Percentiles rank a stretch among this genome's conserved stretches.
Evolutionary conservation across 176 grass and related monocot genomes (phyloP).

Genomic region (Eragrostis curvula): DNA sequence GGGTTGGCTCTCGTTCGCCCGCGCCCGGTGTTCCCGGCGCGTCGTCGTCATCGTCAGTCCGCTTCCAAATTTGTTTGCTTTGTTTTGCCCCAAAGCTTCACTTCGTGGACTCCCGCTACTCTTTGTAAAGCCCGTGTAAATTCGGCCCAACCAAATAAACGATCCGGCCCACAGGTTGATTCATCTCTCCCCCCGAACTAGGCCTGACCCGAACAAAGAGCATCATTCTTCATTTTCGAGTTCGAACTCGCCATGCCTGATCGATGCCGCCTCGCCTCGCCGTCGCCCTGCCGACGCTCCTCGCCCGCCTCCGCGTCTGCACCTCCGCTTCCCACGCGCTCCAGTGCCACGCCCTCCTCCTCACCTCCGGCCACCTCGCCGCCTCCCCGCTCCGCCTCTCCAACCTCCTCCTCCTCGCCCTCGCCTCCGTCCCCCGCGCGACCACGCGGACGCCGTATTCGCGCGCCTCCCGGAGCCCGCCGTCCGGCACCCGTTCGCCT

Average conservation of each 20-base stretch:
- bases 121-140: background rate
- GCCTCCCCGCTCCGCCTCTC: conserved; percentile 45
- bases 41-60: background rate
- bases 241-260: conserved; percentile 30
- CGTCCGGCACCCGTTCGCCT: conserved; percentile 50
- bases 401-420: conserved; percentile 47
- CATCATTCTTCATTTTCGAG: no score
- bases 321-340: conserved; percentile 40
- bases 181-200: background rate
- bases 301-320: conserved; percentile 54
- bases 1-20: background rate
- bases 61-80: background rate
- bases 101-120: background rate
- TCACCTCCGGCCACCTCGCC: conserved; percentile 57
- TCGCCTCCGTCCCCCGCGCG: conserved; percentile 21
- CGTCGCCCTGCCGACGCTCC: conserved; percentile 40
- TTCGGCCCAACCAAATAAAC: background rate
- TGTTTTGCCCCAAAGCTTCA: background rate
- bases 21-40: background rate
- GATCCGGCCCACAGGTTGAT: background rate
- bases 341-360: conserved; percentile 59
- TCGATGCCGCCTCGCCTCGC: conserved; percentile 31
- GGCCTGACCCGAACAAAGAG: no score
- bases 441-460: conserved; percentile 46
- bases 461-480: conserved; percentile 30